These are phyloP conservation scores for Hypoxylon sp. DNA, from an alignment of 2,329 filamentous ascomycete species.

Conservation along the genomic window DNA sequence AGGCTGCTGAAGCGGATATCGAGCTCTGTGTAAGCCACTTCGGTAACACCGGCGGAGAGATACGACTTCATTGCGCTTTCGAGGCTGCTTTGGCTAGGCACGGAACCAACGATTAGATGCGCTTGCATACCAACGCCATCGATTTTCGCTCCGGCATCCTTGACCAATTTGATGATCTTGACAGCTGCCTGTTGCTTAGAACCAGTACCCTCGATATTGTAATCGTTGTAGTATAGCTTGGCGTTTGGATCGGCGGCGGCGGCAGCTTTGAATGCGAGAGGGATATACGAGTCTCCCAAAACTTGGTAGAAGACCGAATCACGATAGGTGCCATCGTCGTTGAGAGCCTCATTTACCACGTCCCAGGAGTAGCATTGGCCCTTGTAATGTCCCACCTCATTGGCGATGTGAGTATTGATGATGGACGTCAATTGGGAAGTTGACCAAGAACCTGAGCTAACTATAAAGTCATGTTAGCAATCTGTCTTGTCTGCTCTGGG, in stretches of 20 bases:
- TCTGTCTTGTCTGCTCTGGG: conserved; percentile 30
- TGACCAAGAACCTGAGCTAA: conserved; percentile 65
- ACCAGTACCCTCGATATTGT: conserved; percentile 70
- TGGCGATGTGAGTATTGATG: conserved; percentile 72
- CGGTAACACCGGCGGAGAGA: conserved; percentile 63
- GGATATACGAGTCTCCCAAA: conserved; percentile 70
- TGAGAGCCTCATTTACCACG: conserved; percentile 75
- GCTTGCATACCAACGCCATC: conserved; percentile 74
- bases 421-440: conserved; percentile 69
- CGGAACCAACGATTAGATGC: conserved; percentile 71
- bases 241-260: conserved; percentile 67
- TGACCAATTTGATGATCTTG: conserved; percentile 62
- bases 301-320: conserved; percentile 67
- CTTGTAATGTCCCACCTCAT: conserved; percentile 70
- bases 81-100: conserved; percentile 62
- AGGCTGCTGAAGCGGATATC: conserved; percentile 68
- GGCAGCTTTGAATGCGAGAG: conserved; percentile 70
- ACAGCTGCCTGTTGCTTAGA: conserved; percentile 63
- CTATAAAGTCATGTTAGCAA: conserved; percentile 46
- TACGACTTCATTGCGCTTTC: conserved; percentile 65
- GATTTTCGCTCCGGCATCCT: conserved; percentile 67
- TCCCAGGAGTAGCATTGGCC: conserved; percentile 75
- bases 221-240: conserved; percentile 72
- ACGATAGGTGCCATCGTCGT: conserved; percentile 69
- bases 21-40: conserved; percentile 74